Conservation (phyloP, 2,329 filamentous ascomycete species). For the Phialemonium atrogriseum region DNA sequence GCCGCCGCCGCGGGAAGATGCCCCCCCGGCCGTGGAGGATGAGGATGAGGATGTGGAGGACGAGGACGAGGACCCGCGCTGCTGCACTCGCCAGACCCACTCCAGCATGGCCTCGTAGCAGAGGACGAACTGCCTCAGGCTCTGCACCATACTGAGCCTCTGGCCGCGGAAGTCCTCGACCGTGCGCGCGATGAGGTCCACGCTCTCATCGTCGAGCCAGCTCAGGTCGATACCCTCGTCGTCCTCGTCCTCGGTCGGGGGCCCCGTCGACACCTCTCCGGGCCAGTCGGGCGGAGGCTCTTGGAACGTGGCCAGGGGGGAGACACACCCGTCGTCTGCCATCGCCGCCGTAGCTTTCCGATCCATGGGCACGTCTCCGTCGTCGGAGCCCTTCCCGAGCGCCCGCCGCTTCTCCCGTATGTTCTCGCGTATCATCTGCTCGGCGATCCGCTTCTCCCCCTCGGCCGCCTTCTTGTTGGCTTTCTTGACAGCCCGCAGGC, state of each 20-base stretch:
- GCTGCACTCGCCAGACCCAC: conserved; percentile 58
- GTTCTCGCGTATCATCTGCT: conserved; percentile 7
- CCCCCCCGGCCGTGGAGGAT: neutral
- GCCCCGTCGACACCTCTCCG: conserved; percentile 2
- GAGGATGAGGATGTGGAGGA: neutral
- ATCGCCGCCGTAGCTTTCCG: too few species aligned
- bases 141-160: conserved; percentile 94
- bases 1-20: conserved; percentile 11
- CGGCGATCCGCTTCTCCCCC: conserved; percentile 4
- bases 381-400: conserved; percentile 26
- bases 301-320: neutral
- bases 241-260: conserved; percentile 8
- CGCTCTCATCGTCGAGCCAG: conserved; percentile 62
- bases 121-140: conserved; percentile 82
- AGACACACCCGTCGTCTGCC: conserved; percentile 5
- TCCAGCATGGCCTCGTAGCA: conserved; percentile 94
- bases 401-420: conserved; percentile 11
- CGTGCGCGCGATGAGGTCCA: conserved; percentile 77
- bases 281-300: too few species aligned
- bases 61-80: conserved; percentile 11
- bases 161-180: conserved; percentile 88
- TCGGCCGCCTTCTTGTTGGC: conserved; percentile 18
- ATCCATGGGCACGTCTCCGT: conserved; percentile 43
- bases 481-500: conserved; percentile 20
- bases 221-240: conserved; percentile 32